Base-by-base conservation (phyloP, 2,329 filamentous ascomycete genomes). In the Monilinia fructigena region DNA sequence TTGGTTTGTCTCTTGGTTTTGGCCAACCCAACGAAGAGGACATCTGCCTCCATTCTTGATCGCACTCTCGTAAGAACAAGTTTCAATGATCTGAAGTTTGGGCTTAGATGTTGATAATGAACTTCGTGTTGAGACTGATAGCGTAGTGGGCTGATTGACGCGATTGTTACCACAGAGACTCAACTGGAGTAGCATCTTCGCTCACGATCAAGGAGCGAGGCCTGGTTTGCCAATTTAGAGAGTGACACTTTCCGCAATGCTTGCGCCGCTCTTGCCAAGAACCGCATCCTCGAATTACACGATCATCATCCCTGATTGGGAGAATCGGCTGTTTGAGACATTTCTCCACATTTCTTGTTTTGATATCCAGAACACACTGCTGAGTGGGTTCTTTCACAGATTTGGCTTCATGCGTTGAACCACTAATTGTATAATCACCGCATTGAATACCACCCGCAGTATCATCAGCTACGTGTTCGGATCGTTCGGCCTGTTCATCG, bases 181-280 rank as follows among this genome's bases (percentile, higher is more conserved):
- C 35, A 23, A 8, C n/a, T 50, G 45, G 16, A 28, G 0, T 8
- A 60, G 14, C 4, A 12, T 50, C 20, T 20, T 26, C 45, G 28
- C 16, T 12, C 28, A 50, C 20, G 14, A 60, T 38, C 14, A 26
- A 38, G 14, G 58, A 60, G 28, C 58, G 45, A 26, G 20, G 28
- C 31, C 20, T 38, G n/a, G 31, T 20, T 20, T 14, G 58, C 45
- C 45, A 38, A 11, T 48, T n/a, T 48, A 6, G 20, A 48, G 28
- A 18, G 6, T 18, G 12, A 50, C 45, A 60, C n/a, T 3, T 60
- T 60, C 58, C 58, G 1, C 45, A 28, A 16, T 50, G 8, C 14
- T 38, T 50, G 58, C 58, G 58, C 50, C 58, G 12, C 10, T 38
- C 58, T 38, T 60, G 45, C 58, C 45, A 60, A 50, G 58, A 50